phyloP scores from a whole-genome alignment of 441 rosid genomes.

The Croton laevigatus region DNA sequence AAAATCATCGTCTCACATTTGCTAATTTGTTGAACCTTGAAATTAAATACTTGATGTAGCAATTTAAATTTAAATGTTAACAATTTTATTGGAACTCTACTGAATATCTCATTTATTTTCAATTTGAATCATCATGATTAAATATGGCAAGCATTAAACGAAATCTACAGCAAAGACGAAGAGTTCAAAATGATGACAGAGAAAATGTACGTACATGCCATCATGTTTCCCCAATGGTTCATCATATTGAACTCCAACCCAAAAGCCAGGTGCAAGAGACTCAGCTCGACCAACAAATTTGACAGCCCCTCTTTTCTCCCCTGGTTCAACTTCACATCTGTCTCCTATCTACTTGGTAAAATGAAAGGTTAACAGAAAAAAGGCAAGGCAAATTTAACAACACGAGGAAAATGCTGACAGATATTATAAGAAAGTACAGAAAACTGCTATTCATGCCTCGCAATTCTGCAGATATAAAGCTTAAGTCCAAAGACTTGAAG shows the following conservation, averaged over 20 bases:
- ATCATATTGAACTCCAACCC: slow-evolving; percentile 94
- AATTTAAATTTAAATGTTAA: background rate
- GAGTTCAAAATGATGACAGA: slow-evolving; percentile 1
- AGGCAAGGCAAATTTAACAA: background rate
- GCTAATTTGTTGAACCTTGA: background rate
- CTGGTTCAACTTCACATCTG: slow-evolving; percentile 94
- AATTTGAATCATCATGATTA: background rate
- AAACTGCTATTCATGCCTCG: background rate
- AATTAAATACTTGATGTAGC: background rate
- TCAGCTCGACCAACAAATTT: slow-evolving; percentile 85
- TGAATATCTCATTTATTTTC: background rate
- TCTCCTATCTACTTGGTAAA: slow-evolving; percentile 59
- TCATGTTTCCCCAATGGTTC: slow-evolving; percentile 97
- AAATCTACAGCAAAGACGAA: background rate
- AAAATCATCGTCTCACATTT: background rate
- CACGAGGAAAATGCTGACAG: background rate
- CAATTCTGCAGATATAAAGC: background rate
- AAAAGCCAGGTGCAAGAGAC: slow-evolving; percentile 80
- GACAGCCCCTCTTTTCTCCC: slow-evolving; percentile 89
- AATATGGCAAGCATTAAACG: background rate
- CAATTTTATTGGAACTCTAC: background rate
- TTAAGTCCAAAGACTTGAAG: background rate
- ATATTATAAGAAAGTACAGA: background rate
- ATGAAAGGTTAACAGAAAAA: background rate
- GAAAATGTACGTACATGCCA: slow-evolving; percentile 62